phyloP scores from a whole-genome alignment of 805 yeast genomes.

The Priceomyces melissophilus region DNA sequence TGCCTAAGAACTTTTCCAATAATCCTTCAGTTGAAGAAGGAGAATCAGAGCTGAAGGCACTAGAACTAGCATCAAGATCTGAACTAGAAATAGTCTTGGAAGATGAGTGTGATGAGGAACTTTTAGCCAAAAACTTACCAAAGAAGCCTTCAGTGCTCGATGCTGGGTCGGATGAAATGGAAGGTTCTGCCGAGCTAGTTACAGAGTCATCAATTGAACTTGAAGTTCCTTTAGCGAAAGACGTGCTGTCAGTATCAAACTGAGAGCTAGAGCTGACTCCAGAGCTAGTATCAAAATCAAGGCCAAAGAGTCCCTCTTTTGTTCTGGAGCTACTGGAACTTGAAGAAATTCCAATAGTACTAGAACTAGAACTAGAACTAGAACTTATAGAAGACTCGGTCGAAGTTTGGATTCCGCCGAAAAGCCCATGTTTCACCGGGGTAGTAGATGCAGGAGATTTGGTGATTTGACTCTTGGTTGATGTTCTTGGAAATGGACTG shows the following conservation, averaged over 20 bases:
- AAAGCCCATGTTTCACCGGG: constrained; percentile 1
- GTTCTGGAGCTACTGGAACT: constrained; percentile 1
- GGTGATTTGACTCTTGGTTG: constrained; percentile 9
- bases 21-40: no score
- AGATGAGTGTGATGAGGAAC: no score
- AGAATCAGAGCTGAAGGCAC: background rate
- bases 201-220: background rate
- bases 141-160: background rate
- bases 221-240: no score
- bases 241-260: background rate
- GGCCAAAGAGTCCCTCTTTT: no score
- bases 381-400: background rate
- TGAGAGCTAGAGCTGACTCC: no score
- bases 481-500: background rate
- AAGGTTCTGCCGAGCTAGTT: constrained; percentile 1
- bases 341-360: background rate
- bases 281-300: no score
- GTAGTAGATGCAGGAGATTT: constrained; percentile 5
- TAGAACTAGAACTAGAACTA: constrained; percentile 11
- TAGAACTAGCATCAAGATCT: background rate
- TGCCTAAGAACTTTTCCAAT: no score
- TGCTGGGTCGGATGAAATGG: constrained; percentile 1
- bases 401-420: background rate
- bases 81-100: background rate
- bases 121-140: background rate